Base-by-base conservation (phyloP, 179 eudicot species). In the Sideroxylon spinosum region DNA sequence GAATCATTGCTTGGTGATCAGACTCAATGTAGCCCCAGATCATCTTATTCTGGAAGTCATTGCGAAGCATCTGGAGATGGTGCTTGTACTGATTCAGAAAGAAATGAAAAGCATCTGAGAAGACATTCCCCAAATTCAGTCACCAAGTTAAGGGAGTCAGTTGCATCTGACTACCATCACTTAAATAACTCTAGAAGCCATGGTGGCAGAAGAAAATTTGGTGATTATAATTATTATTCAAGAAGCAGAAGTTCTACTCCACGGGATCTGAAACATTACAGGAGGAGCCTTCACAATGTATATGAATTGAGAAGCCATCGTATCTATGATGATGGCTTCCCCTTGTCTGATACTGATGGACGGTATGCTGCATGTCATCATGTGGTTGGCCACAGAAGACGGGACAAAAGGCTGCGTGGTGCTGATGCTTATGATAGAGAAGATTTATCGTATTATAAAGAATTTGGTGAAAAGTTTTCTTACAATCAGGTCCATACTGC, bases 1-100 rank as follows among this genome's bases (percentile, higher is more conserved):
- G 88, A 85, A 75, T 81, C 79, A 57, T 68, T 78, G 62, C 79
- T 75, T 55, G 82, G 67, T 76, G 82, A 80, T 19, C 75, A 77
- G 75, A 73, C 70, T 63, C 75, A 73, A 59, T 79, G 70, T 66
- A 69, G 81, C 46, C 78, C 29, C 9, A 78, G 79, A 49, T 72
- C 78, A 14, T 84, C 82, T 74, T 70, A 61, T 78, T 84, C 82
- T 68, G 81, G 55, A 28, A 80, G 78, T 65, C 76, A 74, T 63
- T 56, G 73, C 71, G 73, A 66, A 67, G 67, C 75, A 56, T 70
- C 74, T n/a, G 37, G 76, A 19, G 56, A 62, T 78, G 79, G 57
- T 77, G 67, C 78, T 81, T 72, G 19, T 72, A 46, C 48, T 62
- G 85, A 79, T 77, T 32, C 55, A 14, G 81, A 70, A 68, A 86